Conservation (phyloP, 768 basidiomycete genomes). For the Suillus luteus region DNA sequence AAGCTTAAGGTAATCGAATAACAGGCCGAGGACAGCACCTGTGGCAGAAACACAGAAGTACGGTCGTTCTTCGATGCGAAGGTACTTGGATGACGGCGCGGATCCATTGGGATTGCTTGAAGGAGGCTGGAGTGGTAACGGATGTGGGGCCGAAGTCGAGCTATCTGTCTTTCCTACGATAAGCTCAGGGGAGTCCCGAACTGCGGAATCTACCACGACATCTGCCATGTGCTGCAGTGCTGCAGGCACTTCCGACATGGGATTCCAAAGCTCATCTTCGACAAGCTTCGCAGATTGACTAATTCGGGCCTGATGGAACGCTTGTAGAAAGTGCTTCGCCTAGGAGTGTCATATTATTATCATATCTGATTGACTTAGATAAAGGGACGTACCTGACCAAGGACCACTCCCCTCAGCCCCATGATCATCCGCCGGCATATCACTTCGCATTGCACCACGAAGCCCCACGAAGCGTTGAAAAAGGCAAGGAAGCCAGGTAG, state of each 20-base stretch:
- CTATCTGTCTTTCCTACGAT: constrained; percentile 32
- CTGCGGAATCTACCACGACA: constrained; percentile 77
- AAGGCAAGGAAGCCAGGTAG: constrained; percentile 76
- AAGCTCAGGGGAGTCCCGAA: constrained; percentile 78
- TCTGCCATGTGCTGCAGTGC: constrained; percentile 71
- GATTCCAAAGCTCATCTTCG: constrained; percentile 94
- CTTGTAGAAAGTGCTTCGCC: constrained; percentile 86
- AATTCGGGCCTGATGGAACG: constrained; percentile 82
- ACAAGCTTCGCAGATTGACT: constrained; percentile 84
- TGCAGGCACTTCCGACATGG: constrained; percentile 64
- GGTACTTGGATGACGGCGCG: constrained; percentile 51
- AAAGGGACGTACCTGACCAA: constrained; percentile 63
- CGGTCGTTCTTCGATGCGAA: constrained; percentile 78
- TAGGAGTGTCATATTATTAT: constrained; percentile 32
- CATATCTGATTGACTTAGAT: background rate
- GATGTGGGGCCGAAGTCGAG: constrained; percentile 9
- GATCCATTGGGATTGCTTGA: constrained; percentile 24
- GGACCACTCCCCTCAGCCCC: constrained; percentile 81
- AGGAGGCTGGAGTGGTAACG: constrained; percentile 26
- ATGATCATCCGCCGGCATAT: constrained; percentile 92
- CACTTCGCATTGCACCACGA: constrained; percentile 86
- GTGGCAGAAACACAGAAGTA: constrained; percentile 91
- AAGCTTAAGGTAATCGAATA: constrained; percentile 85
- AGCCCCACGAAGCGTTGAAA: constrained; percentile 86
- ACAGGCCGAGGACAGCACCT: constrained; percentile 64